These are phyloP conservation scores for Aspergillus calidoustus DNA, from an alignment of 2,329 filamentous ascomycete species.

Conservation along the genomic window DNA sequence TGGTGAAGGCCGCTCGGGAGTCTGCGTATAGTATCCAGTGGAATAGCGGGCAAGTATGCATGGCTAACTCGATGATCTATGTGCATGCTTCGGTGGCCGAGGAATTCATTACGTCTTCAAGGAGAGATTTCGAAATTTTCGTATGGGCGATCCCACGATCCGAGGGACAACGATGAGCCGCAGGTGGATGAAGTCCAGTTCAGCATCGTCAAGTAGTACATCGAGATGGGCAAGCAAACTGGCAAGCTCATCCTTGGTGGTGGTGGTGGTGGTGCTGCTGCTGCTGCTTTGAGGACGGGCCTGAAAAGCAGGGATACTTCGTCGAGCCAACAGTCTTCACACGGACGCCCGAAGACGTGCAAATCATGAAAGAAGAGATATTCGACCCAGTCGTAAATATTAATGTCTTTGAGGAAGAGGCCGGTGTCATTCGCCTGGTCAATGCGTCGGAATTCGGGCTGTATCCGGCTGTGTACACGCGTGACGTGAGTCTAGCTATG, in stretches of 20 bases:
- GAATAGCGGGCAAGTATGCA: slow-evolving; percentile 64
- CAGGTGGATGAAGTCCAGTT: slow-evolving; percentile 83
- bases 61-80: slow-evolving; percentile 71
- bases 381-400: slow-evolving; percentile 51
- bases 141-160: slow-evolving; percentile 79
- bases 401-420: slow-evolving; percentile 51
- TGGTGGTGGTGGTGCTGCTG: too few relatives aligned
- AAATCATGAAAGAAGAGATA: slow-evolving; percentile 47
- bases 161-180: slow-evolving; percentile 80
- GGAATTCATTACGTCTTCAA: slow-evolving; percentile 80
- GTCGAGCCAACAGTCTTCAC: slow-evolving; percentile 85
- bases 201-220: slow-evolving; percentile 79
- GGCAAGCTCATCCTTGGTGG: slow-evolving; percentile 59
- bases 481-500: slow-evolving; percentile 34
- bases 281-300: slow-evolving; percentile 72
- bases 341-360: slow-evolving; percentile 60
- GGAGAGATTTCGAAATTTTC: slow-evolving; percentile 70
- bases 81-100: slow-evolving; percentile 85
- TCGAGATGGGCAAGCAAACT: slow-evolving; percentile 67
- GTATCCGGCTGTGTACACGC: slow-evolving; percentile 36
- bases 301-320: slow-evolving; percentile 61
- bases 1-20: slow-evolving; percentile 51
- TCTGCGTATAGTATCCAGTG: slow-evolving; percentile 55
- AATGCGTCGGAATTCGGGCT: slow-evolving; percentile 51
- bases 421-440: slow-evolving; percentile 59